phyloP scores from a whole-genome alignment of 2,329 filamentous ascomycete species.

The Mycosphaerella sp. region DNA sequence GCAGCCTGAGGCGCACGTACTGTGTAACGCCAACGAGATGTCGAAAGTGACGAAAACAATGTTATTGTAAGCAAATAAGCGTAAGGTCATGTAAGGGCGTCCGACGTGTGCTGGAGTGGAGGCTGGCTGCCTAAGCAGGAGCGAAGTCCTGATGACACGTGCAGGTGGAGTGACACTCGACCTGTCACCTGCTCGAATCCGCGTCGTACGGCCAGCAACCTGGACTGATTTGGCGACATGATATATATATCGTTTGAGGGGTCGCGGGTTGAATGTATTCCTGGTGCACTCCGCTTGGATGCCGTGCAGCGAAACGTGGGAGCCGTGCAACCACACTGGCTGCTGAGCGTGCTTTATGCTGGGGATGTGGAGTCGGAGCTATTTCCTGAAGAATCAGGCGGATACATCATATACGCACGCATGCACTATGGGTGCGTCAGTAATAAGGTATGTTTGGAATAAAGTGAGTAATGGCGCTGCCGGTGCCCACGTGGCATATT shows the following conservation, averaged over 20 bases:
- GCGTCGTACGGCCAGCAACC: background rate
- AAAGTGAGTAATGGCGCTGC: constrained; percentile 3
- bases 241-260: background rate
- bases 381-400: constrained; percentile 10
- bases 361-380: background rate
- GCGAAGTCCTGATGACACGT: background rate
- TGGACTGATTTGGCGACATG: background rate
- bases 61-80: constrained; percentile 1
- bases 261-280: background rate
- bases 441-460: constrained; percentile 13
- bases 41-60: constrained; percentile 9
- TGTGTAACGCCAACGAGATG: constrained; percentile 5
- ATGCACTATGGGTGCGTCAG: background rate
- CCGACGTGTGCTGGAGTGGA: background rate
- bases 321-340: background rate
- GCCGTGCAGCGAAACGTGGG: constrained; percentile 3
- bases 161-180: constrained; percentile 5
- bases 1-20: background rate
- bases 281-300: background rate
- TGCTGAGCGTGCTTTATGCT: background rate
- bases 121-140: background rate
- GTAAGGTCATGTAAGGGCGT: background rate
- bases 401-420: background rate
- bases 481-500: constrained; percentile 9
- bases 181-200: constrained; percentile 11